phyloP scores from a whole-genome alignment of 805 yeast species.

The Osmozyma mogii region DNA sequence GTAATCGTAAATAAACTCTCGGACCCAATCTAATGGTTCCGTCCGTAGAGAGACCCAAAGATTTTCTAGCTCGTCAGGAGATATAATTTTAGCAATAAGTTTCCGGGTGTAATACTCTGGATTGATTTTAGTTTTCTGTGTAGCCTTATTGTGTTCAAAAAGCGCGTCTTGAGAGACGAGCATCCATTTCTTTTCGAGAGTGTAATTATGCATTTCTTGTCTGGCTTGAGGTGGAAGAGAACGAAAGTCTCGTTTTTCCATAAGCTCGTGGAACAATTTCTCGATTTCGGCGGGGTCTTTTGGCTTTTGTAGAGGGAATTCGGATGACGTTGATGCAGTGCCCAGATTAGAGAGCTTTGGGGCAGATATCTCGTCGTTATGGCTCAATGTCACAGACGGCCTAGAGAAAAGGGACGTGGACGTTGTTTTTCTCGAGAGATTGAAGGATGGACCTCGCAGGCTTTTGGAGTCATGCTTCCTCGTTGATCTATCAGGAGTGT shows the following conservation, averaged over 20 bases:
- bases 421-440: conserved; percentile 11
- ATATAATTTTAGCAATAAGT: conserved; percentile 61
- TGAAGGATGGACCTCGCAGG: no score
- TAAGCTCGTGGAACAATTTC: conserved; percentile 64
- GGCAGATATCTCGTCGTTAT: neutral
- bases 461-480: no score
- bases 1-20: conserved; percentile 54
- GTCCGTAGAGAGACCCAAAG: conserved; percentile 90
- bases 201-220: conserved; percentile 66
- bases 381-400: neutral
- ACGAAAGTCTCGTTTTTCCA: conserved; percentile 76
- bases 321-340: conserved; percentile 8
- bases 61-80: conserved; percentile 65
- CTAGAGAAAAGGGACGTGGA: conserved; percentile 5
- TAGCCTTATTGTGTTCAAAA: conserved; percentile 56
- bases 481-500: no score
- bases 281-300: conserved; percentile 59
- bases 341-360: neutral
- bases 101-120: conserved; percentile 75
- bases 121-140: conserved; percentile 26
- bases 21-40: conserved; percentile 78
- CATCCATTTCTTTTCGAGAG: conserved; percentile 83
- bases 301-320: conserved; percentile 55
- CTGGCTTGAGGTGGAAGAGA: conserved; percentile 65
- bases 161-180: conserved; percentile 79